Percentiles rank a stretch among this genome's conserved stretches.
Evolutionary conservation across 1,139 yeast genomes (phyloP).

Genomic region (Scheffersomyces insectosa): DNA sequence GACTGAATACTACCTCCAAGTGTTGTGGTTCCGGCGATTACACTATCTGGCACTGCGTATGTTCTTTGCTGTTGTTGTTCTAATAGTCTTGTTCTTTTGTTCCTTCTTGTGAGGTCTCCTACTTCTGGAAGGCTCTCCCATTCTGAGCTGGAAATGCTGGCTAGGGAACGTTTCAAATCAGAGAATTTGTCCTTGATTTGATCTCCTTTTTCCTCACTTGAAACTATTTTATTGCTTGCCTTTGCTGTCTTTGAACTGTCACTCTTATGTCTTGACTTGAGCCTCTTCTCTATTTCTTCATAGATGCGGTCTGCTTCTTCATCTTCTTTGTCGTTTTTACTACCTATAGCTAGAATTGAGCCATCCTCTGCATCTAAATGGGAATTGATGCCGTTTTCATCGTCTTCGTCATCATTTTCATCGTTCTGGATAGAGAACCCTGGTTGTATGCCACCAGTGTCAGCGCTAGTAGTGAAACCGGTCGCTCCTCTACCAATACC

Average conservation of each 20-base stretch:
- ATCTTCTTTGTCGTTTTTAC: slow-evolving; percentile 54
- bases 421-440: slow-evolving; percentile 35
- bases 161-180: slow-evolving; percentile 63
- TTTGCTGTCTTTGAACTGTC: slow-evolving; percentile 14
- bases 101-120: slow-evolving; percentile 79
- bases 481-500: slow-evolving; percentile 96
- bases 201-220: slow-evolving; percentile 9
- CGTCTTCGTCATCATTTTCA: slow-evolving; percentile 28
- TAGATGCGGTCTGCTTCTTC: slow-evolving; percentile 76
- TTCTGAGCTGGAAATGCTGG: slow-evolving; percentile 61
- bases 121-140: slow-evolving; percentile 89
- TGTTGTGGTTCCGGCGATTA: slow-evolving; percentile 37
- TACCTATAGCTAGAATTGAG: slow-evolving; percentile 6
- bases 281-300: slow-evolving; percentile 58
- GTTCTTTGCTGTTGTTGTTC: slow-evolving; percentile 66
- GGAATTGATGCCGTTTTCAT: slow-evolving; percentile 26
- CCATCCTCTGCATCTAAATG: slow-evolving; percentile 11
- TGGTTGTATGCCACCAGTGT: slow-evolving; percentile 54
- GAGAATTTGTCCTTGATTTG: slow-evolving; percentile 31
- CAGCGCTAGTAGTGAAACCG: slow-evolving; percentile 86
- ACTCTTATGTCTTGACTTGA: slow-evolving; percentile 39
- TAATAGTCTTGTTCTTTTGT: slow-evolving; percentile 68
- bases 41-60: slow-evolving; percentile 82
- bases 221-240: slow-evolving; percentile 16
- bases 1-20: slow-evolving; percentile 10